Conservation (phyloP, 768 basidiomycete genomes). For the Lyophyllum atratum region DNA sequence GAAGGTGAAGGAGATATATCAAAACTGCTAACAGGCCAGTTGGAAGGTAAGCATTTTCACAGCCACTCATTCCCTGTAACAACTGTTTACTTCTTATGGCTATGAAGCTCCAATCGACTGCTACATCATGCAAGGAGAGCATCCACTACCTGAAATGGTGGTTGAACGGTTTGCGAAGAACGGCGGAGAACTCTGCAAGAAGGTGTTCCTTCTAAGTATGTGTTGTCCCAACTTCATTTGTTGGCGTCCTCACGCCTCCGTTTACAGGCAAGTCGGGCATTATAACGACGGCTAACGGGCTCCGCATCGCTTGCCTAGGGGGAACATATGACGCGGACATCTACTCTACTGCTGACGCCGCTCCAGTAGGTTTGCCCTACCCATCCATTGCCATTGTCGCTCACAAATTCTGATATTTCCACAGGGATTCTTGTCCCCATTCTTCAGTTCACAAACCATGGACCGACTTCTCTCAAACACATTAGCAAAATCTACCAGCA, state of each 20-base stretch:
- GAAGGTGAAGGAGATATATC: slow-evolving; percentile 44
- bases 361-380: slow-evolving; percentile 51
- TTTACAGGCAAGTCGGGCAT: slow-evolving; percentile 76
- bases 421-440: slow-evolving; percentile 77
- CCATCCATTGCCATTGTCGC: not conserved
- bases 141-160: slow-evolving; percentile 71
- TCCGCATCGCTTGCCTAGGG: slow-evolving; percentile 85
- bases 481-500: slow-evolving; percentile 49
- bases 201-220: slow-evolving; percentile 86
- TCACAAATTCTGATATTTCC: slow-evolving; percentile 5
- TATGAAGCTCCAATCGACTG: slow-evolving; percentile 80
- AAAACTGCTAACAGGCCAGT: slow-evolving; percentile 63
- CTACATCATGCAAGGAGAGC: slow-evolving; percentile 89
- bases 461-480: slow-evolving; percentile 76
- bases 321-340: slow-evolving; percentile 70
- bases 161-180: slow-evolving; percentile 75
- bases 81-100: slow-evolving; percentile 9
- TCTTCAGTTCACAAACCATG: slow-evolving; percentile 68
- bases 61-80: not conserved
- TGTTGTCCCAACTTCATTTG: slow-evolving; percentile 3
- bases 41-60: slow-evolving; percentile 54
- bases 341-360: slow-evolving; percentile 58
- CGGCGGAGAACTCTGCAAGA: slow-evolving; percentile 78
- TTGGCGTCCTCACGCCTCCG: not conserved
- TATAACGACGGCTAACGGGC: slow-evolving; percentile 74